Evolutionary conservation across 192 early-diverging fungal species (phyloP).

Genomic region (Gigaspora rosea): DNA sequence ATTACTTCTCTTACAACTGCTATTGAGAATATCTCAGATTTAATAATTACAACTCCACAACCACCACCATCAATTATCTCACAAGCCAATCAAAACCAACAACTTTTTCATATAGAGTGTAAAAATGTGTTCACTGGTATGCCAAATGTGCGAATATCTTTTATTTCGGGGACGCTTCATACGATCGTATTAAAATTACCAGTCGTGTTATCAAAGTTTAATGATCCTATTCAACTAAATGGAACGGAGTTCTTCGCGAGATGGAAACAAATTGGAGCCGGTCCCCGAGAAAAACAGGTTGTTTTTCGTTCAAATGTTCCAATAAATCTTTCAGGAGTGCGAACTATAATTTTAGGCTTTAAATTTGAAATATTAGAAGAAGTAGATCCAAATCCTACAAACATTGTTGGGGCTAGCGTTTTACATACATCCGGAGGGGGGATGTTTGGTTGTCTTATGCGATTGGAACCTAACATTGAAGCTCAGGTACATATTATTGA

Average conservation of each 20-base stretch:
- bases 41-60: conserved; percentile 57
- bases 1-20: conserved; percentile 64
- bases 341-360: conserved; percentile 64
- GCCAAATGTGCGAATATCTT: conserved; percentile 72
- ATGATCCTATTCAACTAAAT: conserved; percentile 77
- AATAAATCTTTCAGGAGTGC: conserved; percentile 56
- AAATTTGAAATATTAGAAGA: conserved; percentile 76
- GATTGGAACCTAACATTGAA: conserved; percentile 84
- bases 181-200: conserved; percentile 70
- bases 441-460: conserved; percentile 87
- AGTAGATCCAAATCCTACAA: conserved; percentile 87
- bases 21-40: conserved; percentile 51
- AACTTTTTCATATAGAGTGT: conserved; percentile 82
- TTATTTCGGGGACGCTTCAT: conserved; percentile 64
- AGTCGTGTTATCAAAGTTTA: conserved; percentile 81
- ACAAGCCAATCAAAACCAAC: conserved; percentile 74
- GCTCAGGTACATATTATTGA: conserved; percentile 61
- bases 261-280: conserved; percentile 95
- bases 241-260: conserved; percentile 82
- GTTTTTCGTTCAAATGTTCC: conserved; percentile 57
- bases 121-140: conserved; percentile 54
- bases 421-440: conserved; percentile 72
- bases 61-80: conserved; percentile 61
- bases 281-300: conserved; percentile 78
- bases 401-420: conserved; percentile 89